phyloP scores from a whole-genome alignment of 257 asterid species.

The Gentiana dahurica region DNA sequence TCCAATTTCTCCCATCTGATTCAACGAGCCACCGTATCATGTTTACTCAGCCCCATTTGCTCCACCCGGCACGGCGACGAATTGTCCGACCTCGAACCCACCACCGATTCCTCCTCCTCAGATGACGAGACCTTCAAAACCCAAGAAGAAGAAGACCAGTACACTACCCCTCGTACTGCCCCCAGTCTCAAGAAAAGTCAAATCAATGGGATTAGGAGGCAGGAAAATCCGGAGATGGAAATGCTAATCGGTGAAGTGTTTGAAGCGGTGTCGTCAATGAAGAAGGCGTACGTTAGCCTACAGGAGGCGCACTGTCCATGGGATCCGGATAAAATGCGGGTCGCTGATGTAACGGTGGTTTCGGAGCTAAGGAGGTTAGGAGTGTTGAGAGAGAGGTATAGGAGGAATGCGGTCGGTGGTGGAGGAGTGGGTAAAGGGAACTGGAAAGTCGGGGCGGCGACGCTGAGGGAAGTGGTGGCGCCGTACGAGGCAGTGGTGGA shows the following conservation, averaged over 20 bases:
- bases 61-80: conserved; percentile 28
- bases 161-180: background rate
- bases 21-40: conserved; percentile 89
- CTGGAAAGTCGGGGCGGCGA: conserved; percentile 61
- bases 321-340: conserved; percentile 86
- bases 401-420: conserved; percentile 37
- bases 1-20: conserved; percentile 92
- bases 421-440: conserved; percentile 18
- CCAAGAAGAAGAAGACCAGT: conserved; percentile 19
- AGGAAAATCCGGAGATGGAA: conserved; percentile 36
- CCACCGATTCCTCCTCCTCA: conserved; percentile 8
- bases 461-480: conserved; percentile 88
- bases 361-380: conserved; percentile 73
- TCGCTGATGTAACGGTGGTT: conserved; percentile 78
- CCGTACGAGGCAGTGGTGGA: conserved; percentile 91
- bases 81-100: conserved; percentile 5
- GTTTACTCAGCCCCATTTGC: conserved; percentile 78
- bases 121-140: conserved; percentile 12
- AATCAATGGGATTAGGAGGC: background rate
- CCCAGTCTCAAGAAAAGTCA: conserved; percentile 11
- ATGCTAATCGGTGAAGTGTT: conserved; percentile 72
- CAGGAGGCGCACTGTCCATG: conserved; percentile 91
- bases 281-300: conserved; percentile 72
- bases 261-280: conserved; percentile 74
- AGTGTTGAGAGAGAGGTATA: conserved; percentile 71